These are phyloP conservation scores for Termitomyces sp. DNA, from an alignment of 768 basidiomycete species.

Conservation along the genomic window DNA sequence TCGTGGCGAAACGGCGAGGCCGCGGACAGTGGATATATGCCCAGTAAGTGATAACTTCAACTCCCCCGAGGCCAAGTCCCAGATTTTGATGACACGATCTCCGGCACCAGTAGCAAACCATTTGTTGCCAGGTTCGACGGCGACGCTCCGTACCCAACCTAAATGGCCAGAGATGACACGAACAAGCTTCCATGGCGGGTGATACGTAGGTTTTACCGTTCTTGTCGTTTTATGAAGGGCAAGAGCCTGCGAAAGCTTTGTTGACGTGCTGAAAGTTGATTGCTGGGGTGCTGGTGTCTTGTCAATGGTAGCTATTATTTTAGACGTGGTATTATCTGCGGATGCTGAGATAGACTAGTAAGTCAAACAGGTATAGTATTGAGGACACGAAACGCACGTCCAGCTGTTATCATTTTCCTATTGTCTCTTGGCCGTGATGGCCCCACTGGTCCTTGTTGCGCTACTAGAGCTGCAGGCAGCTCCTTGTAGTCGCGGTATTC, in stretches of 20 bases:
- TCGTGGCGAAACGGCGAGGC: conserved; percentile 85
- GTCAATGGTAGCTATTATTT: conserved; percentile 73
- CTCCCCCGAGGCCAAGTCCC: conserved; percentile 98
- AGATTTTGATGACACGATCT: conserved; percentile 97
- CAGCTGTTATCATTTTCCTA: conserved; percentile 70
- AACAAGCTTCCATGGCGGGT: conserved; percentile 93
- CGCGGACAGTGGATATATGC: conserved; percentile 95
- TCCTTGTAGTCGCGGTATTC: conserved; percentile 88
- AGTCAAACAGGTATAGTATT: background rate
- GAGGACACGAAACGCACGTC: conserved; percentile 42
- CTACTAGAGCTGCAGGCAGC: conserved; percentile 74
- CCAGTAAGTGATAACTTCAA: conserved; percentile 95
- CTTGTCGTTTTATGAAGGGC: conserved; percentile 90
- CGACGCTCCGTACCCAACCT: conserved; percentile 95
- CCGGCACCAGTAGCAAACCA: conserved; percentile 99
- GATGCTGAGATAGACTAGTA: conserved; percentile 23
- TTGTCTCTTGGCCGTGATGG: conserved; percentile 68
- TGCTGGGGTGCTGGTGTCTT: conserved; percentile 62
- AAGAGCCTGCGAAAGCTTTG: conserved; percentile 82
- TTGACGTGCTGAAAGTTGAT: conserved; percentile 65
- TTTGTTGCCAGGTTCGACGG: conserved; percentile 96
- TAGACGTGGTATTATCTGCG: conserved; percentile 50
- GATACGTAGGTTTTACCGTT: conserved; percentile 93
- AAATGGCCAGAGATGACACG: conserved; percentile 97
- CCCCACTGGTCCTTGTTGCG: conserved; percentile 79